Base-by-base conservation (phyloP, 768 basidiomycete genomes). In the Tylopilus sp. region DNA sequence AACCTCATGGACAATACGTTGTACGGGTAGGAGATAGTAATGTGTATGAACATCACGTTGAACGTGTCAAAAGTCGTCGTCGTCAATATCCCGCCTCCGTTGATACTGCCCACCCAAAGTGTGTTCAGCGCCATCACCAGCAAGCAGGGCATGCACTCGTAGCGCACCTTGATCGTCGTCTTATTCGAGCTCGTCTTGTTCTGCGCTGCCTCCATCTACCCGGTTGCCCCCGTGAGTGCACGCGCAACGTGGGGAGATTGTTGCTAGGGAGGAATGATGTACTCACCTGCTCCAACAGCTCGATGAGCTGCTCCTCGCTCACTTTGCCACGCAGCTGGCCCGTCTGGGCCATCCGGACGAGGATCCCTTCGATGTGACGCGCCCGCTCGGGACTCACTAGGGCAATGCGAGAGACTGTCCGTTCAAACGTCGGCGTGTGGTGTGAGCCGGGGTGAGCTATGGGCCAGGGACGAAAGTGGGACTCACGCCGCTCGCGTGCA, bases 331-430 rank as follows among this genome's bases (percentile, higher is more conserved):
- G 78, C 35, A 95, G 67, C 66, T 93, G 90, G 7, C 92, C 90
- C 1, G 80, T 75, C 70, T 91, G 89, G 8, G 84, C 90, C 88
- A 93, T 91, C 36, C 88, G 78, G 36, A 88, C 57, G 28, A 95
- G 73, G 51, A 93, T 82, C 3, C 71, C 73, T 69, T 94, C 89
- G 58, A 95, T 88, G 66, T 91, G 83, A 55, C 78, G 78, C 17
- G 91, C 86, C 64, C 90, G 75, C 36, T 88, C 83, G 0, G 90
- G 85, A 57, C 88, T 88, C 59, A 95, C 93, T 25, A 95, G 81
- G 4, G 85, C 80, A 56, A 95, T 95, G 44, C 94, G 83, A 10
- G 89, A 85, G 50, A 95, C 92, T 95, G 62, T 22, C 40, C 33
- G 28, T 43, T 30, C 10, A 10, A 28, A 13, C 47, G 20, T 26